phyloP scores from a whole-genome alignment of 495 filamentous ascomycete genomes.

The Penicillium fimorum region DNA sequence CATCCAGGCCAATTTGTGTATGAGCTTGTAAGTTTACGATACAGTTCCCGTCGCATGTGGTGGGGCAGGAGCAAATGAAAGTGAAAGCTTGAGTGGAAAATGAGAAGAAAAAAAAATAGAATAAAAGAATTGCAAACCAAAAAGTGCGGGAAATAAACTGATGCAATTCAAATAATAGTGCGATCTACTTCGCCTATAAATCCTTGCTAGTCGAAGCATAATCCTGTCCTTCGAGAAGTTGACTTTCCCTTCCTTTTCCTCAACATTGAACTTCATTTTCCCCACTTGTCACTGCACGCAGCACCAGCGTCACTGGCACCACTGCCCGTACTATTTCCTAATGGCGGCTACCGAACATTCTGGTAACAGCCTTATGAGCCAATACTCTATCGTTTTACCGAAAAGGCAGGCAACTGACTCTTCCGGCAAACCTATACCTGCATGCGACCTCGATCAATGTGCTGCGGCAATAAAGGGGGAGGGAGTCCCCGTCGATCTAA shows the following conservation, averaged over 20 bases:
- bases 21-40: too few relatives aligned
- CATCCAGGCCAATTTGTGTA: too few relatives aligned
- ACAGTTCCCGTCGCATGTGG: too few relatives aligned
- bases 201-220: too few relatives aligned
- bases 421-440: constrained; percentile 19
- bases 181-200: too few relatives aligned
- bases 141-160: too few relatives aligned
- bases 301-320: constrained; percentile 15
- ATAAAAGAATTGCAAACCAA: too few relatives aligned
- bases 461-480: constrained; percentile 17
- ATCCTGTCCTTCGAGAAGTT: too few relatives aligned
- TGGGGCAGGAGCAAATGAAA: too few relatives aligned
- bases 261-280: constrained; percentile 19
- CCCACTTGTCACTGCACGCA: constrained; percentile 11
- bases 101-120: too few relatives aligned
- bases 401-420: constrained; percentile 16
- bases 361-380: constrained; percentile 17
- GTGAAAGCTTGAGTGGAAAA: too few relatives aligned
- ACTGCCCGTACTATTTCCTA: constrained; percentile 11
- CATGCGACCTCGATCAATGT: constrained; percentile 10
- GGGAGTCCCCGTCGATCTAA: constrained; percentile 13
- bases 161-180: too few relatives aligned
- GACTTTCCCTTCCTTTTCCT: constrained; percentile 20
- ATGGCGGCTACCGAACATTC: constrained; percentile 14
- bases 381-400: constrained; percentile 22